phyloP scores from a whole-genome alignment of 225 moss, liverwort and hornwort species.

The Marchantia paleacea region DNA sequence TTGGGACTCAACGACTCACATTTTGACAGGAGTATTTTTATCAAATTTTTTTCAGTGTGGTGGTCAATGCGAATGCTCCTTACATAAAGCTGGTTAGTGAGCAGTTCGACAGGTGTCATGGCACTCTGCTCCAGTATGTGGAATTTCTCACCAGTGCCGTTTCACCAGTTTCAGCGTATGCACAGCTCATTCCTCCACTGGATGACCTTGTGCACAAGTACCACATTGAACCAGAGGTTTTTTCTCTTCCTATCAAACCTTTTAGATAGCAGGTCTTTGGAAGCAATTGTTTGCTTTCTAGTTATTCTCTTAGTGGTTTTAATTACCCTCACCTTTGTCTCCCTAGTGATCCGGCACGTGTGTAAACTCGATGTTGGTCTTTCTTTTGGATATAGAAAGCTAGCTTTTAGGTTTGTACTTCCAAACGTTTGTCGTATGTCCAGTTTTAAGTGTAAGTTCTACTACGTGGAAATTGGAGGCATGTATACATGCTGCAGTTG shows the following conservation, averaged over 20 bases:
- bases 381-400: too few relatives aligned
- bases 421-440: neutral
- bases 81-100: slow-evolving; percentile 99
- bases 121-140: slow-evolving; percentile 96
- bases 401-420: too few relatives aligned
- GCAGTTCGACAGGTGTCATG: slow-evolving; percentile 98
- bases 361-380: too few relatives aligned
- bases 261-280: neutral
- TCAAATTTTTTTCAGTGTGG: slow-evolving; percentile 64
- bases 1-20: neutral
- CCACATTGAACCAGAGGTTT: slow-evolving; percentile 96
- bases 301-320: neutral
- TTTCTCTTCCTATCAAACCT: neutral
- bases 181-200: slow-evolving; percentile 88
- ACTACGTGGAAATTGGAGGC: neutral
- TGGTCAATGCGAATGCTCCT: slow-evolving; percentile 92
- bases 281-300: neutral
- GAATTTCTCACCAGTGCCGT: slow-evolving; percentile 92
- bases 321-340: neutral
- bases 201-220: slow-evolving; percentile 94
- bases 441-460: neutral
- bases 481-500: neutral
- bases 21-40: neutral
- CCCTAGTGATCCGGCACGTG: too few relatives aligned
- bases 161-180: slow-evolving; percentile 78